A percentile compares a stretch with the other conserved stretches of the same genome.
phyloP scores from a whole-genome alignment of 441 rosid species.

The Cnidoscolus chayamansa region DNA sequence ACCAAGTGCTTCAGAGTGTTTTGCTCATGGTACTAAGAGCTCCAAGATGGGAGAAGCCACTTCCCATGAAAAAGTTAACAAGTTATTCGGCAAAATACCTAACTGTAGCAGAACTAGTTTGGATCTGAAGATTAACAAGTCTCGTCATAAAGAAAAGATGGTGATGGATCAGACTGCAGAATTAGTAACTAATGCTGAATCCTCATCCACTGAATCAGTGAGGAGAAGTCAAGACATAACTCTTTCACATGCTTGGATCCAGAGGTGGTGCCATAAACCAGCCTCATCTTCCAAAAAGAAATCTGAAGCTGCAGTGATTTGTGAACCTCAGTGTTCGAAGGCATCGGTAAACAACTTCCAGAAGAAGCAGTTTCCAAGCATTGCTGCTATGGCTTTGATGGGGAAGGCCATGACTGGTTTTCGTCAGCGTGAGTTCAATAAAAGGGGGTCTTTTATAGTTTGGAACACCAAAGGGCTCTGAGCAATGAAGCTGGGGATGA shows the following conservation, averaged over 20 bases:
- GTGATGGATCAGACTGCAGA: constrained; percentile 24
- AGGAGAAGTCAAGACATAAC: constrained; percentile 37
- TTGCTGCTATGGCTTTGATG: constrained; percentile 96
- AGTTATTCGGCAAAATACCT: constrained; percentile 36
- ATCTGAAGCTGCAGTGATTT: constrained; percentile 26
- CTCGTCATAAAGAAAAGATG: constrained; percentile 28
- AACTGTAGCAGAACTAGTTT: constrained; percentile 33
- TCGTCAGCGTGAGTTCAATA: constrained; percentile 51
- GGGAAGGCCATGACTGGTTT: constrained; percentile 72
- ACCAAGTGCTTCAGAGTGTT: constrained; percentile 36
- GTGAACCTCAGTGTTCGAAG: constrained; percentile 42
- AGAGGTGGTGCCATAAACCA: constrained; percentile 59
- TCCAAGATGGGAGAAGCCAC: constrained; percentile 41
- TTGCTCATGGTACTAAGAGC: constrained; percentile 45
- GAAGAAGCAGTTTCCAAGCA: constrained; percentile 72
- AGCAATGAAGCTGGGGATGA: not conserved
- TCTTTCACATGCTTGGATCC: constrained; percentile 62
- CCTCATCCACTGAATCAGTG: constrained; percentile 28
- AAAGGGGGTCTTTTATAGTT: constrained; percentile 46
- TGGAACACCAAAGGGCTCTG: constrained; percentile 52
- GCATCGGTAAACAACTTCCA: constrained; percentile 26
- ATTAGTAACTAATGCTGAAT: constrained; percentile 27
- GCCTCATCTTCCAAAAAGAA: constrained; percentile 27
- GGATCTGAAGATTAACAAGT: constrained; percentile 29
- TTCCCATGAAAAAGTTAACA: constrained; percentile 36